Percentiles rank a stretch among this genome's conserved stretches.
phyloP scores from a whole-genome alignment of 208 protist genomes.

The Vickermania spadyakhi region DNA sequence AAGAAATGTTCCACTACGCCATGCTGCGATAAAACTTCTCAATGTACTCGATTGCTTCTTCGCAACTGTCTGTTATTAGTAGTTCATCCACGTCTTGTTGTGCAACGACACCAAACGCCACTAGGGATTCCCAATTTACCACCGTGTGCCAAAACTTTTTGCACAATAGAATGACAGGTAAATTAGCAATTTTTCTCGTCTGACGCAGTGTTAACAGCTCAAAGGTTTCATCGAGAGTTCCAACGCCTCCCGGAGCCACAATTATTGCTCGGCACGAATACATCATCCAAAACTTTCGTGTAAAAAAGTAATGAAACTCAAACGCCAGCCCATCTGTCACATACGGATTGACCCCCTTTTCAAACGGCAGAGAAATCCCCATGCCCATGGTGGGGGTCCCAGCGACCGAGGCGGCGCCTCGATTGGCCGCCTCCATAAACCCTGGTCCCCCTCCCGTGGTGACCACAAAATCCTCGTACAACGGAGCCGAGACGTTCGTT shows the following conservation, averaged over 20 bases:
- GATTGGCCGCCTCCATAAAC: conserved; percentile 92
- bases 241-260: conserved; percentile 85
- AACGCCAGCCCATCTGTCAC: conserved; percentile 84
- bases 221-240: conserved; percentile 90
- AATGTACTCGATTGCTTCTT: conserved; percentile 81
- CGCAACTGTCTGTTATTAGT: conserved; percentile 77
- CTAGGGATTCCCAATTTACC: conserved; percentile 83
- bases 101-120: conserved; percentile 81
- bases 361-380: conserved; percentile 90
- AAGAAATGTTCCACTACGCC: too few relatives aligned
- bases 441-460: conserved; percentile 88
- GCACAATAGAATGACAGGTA: conserved; percentile 84
- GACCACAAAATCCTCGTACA: conserved; percentile 66
- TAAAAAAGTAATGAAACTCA: conserved; percentile 94
- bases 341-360: conserved; percentile 87
- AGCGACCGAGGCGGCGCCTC: conserved; percentile 57
- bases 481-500: conserved; percentile 6
- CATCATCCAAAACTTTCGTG: conserved; percentile 94
- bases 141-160: conserved; percentile 83
- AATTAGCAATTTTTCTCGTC: conserved; percentile 78
- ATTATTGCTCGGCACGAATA: conserved; percentile 88
- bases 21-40: conserved; percentile 35
- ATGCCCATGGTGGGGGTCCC: conserved; percentile 84
- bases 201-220: conserved; percentile 88
- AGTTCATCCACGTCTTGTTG: conserved; percentile 73